Evolutionary conservation across 139 green algal species (phyloP).

Genomic region (Astrephomene gubernaculifera): DNA sequence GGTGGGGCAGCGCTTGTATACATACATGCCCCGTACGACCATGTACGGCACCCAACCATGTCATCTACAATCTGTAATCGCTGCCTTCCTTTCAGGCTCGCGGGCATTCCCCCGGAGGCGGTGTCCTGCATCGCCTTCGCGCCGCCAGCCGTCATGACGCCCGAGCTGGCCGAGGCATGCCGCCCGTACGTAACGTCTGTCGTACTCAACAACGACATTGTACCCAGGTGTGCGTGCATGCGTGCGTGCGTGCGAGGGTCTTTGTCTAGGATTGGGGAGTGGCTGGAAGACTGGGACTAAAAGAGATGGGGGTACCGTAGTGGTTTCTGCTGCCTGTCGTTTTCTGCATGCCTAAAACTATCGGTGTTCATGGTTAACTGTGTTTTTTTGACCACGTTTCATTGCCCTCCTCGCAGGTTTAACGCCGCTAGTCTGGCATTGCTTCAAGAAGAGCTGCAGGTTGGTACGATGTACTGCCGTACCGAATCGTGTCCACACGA

Average conservation of each 20-base stretch:
- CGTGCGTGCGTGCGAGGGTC: too few relatives aligned
- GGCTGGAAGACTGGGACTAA: neutral
- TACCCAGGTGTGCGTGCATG: conserved; percentile 28
- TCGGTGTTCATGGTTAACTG: too few relatives aligned
- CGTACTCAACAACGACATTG: conserved; percentile 53
- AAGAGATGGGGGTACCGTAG: too few relatives aligned
- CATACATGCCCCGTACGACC: too few relatives aligned
- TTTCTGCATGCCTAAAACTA: too few relatives aligned
- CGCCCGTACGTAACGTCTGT: conserved; percentile 47
- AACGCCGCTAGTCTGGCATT: conserved; percentile 20
- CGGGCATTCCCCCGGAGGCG: conserved; percentile 21
- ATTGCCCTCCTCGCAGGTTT: neutral
- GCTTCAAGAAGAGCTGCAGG: conserved; percentile 30
- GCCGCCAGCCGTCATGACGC: conserved; percentile 3
- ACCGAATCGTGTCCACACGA: too few relatives aligned
- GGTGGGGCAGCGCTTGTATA: too few relatives aligned
- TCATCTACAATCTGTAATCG: too few relatives aligned
- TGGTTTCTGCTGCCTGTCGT: too few relatives aligned
- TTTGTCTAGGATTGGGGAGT: neutral
- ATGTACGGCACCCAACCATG: too few relatives aligned
- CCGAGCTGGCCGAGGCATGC: conserved; percentile 45
- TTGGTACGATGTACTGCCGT: too few relatives aligned
- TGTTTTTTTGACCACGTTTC: neutral
- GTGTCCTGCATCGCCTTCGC: conserved; percentile 41
- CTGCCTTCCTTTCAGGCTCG: neutral